Evolutionary conservation across 257 asterid genomes (phyloP), one percentile per base, ranked within the genome.

Genomic region (Marsdenia floribunda): DNA sequence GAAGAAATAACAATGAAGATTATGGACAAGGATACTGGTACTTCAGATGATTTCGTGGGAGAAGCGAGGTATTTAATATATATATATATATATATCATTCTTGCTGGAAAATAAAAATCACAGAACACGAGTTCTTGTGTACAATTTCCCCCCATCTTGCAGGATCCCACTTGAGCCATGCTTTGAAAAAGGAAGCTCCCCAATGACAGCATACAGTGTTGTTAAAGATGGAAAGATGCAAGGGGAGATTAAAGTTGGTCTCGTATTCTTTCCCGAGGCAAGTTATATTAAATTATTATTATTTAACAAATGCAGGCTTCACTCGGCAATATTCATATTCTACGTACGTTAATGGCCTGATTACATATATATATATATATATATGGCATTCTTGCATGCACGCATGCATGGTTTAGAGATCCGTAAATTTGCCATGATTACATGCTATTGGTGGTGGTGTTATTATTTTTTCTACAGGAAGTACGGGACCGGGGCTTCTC

Each of bases 181-280:
- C 65, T 79, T 85, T 35, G 35, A 53, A 2, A 85, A 83, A 80
- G 88, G 89, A 61, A 80, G 74, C 80, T 60, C 84, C 22, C 87
- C 87, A 19, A 74, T 81, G 14, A 79, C 76, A 10, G 58, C 84
- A 3, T 88, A 85, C 81, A 82, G 79, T 52, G 86, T 88, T 40
- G 90, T 88, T 42, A 87, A 88, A 81, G 86, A 82, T 24, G 90
- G 84, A 35, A 82, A 87, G 29, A 85, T 82, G 54, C 47, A 77
- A 24, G 93, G 93, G 54, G 90, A 87, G 79, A 83, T 88, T 74
- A 82, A 66, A 79, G 79, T 88, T 65, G 87, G 85, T 40, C 91
- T 86, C 19, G 80, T 76, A n/a, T 88, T 86, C 75, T 80, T 75
- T 5, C 80, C 83, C 3, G 76, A 88, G 89, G 89, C 76, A 86